Conservation (phyloP, 257 asterid species). For the Gentiana straminea region DNA sequence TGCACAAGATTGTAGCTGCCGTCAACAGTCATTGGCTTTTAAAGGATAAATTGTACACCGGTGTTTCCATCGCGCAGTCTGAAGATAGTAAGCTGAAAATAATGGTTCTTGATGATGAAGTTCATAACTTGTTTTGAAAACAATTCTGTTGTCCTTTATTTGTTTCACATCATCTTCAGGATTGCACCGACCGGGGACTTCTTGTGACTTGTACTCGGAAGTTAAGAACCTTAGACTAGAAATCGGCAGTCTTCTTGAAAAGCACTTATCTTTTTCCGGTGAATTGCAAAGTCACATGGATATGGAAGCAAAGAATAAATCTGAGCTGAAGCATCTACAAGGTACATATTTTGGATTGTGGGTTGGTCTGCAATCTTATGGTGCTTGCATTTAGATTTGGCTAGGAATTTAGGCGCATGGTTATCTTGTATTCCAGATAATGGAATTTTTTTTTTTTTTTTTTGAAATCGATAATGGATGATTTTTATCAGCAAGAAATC, state of each 20-base stretch:
- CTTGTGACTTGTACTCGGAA: constrained; percentile 40
- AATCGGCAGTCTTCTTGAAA: constrained; percentile 52
- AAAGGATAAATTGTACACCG: constrained; percentile 37
- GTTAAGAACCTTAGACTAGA: constrained; percentile 47
- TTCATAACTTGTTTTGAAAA: not conserved
- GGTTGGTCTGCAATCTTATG: not conserved
- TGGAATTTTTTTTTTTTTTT: too few relatives aligned
- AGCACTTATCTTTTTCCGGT: constrained; percentile 66
- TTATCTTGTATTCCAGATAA: too few relatives aligned
- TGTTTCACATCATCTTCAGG: constrained; percentile 29
- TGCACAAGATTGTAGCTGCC: constrained; percentile 35
- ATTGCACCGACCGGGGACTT: constrained; percentile 36
- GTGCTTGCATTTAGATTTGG: not conserved
- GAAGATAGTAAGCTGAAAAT: constrained; percentile 45
- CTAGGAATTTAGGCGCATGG: not conserved
- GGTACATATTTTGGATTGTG: constrained; percentile 25
- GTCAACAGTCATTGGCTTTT: constrained; percentile 39
- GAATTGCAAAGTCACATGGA: constrained; percentile 70
- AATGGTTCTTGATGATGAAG: not conserved
- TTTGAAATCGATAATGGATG: too few relatives aligned
- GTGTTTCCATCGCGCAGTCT: constrained; percentile 35
- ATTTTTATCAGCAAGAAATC: too few relatives aligned
- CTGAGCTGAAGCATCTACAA: constrained; percentile 49
- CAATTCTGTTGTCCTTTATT: not conserved
- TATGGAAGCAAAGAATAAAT: constrained; percentile 67